Percentiles rank a stretch among this genome's conserved stretches.
These are phyloP conservation scores for Agroathelia rolfsii DNA, from an alignment of 1,284 basidiomycete species.

Conservation along the genomic window DNA sequence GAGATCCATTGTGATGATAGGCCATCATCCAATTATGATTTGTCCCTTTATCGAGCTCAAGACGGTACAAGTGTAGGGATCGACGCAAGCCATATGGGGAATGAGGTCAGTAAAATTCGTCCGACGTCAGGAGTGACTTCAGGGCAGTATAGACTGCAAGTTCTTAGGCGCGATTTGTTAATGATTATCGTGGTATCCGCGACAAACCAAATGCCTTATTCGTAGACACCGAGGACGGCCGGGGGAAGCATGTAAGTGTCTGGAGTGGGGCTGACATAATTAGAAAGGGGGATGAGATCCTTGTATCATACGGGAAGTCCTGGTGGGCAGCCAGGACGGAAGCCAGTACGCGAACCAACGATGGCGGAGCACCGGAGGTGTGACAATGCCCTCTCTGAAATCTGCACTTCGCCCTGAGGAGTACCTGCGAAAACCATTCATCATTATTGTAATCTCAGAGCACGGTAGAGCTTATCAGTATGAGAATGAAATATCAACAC, in stretches of 20 bases:
- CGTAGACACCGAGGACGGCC: conserved; percentile 46
- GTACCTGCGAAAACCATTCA: too few relatives aligned
- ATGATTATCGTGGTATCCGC: conserved; percentile 75
- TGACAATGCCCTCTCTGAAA: too few relatives aligned
- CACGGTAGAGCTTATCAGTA: too few relatives aligned
- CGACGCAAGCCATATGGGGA: conserved; percentile 71
- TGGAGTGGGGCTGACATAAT: conserved; percentile 55
- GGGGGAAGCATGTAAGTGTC: conserved; percentile 75
- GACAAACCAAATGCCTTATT: conserved; percentile 70
- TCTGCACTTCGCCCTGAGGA: too few relatives aligned
- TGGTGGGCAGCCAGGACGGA: conserved; percentile 61
- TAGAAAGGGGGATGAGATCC: conserved; percentile 75
- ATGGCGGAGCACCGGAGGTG: too few relatives aligned
- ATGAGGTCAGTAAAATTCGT: too few relatives aligned
- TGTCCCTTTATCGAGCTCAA: conserved; percentile 59
- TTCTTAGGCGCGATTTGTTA: conserved; percentile 78
- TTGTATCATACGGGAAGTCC: conserved; percentile 89
- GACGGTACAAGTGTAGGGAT: conserved; percentile 51
- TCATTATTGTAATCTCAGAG: too few relatives aligned
- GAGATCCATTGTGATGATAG: conserved; percentile 74
- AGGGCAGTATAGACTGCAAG: too few relatives aligned
- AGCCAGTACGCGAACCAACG: too few relatives aligned
- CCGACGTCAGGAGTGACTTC: too few relatives aligned
- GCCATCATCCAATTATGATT: conserved; percentile 72
- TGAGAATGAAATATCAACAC: too few relatives aligned